Base-by-base conservation (phyloP, 2,329 filamentous ascomycete species). In the Fusarium sp. region DNA sequence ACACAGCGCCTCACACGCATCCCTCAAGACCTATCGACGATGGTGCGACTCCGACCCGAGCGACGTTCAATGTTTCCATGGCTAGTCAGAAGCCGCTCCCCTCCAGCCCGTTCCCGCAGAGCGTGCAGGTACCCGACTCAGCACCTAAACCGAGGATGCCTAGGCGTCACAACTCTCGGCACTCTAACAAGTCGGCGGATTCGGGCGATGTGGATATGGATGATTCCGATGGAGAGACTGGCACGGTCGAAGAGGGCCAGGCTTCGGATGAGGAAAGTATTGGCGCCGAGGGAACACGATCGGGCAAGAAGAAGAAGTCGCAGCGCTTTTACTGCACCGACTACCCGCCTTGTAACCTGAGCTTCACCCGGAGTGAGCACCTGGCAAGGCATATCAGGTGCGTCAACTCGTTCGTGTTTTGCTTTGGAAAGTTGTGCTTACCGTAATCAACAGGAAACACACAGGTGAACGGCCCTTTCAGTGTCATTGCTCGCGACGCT, bases 261-360 rank as follows among this genome's bases (percentile, higher is more conserved):
- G 88, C 82, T 35, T 93, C 93, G 14, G 93, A 94, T 70, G 89
- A 89, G 58, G 92, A 90, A 41, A 91, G 88, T 76, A 87, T 92
- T 25, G 88, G 89, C 66, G 90, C 88, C 13, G 91, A 93, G 80
- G 86, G 91, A 48, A 86, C 87, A n/a, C 90, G 92, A 72, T 93
- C 94, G 10, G 92, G 89, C 62, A 97, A 97, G 85, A 98, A 98
- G 89, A 98, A 98, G 85, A 98, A 98, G 83, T 95, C 95, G 1
- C 95, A 98, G 82, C 91, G 95, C 54, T 99, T 99, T 83, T 98
- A 96, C 83, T 99, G 97, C 84, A 97, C 93, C 5, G 95, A 98
- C 35, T 98, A 95, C 78, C 96, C 96, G 30, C 95, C 95, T 5
- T 99, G 97, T 83, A 95, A 93, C 79, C 83, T 99, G 67, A 98